Base-by-base conservation (phyloP, 371 early-diverging fungal genomes). In the Conidiobolus incongruus region DNA sequence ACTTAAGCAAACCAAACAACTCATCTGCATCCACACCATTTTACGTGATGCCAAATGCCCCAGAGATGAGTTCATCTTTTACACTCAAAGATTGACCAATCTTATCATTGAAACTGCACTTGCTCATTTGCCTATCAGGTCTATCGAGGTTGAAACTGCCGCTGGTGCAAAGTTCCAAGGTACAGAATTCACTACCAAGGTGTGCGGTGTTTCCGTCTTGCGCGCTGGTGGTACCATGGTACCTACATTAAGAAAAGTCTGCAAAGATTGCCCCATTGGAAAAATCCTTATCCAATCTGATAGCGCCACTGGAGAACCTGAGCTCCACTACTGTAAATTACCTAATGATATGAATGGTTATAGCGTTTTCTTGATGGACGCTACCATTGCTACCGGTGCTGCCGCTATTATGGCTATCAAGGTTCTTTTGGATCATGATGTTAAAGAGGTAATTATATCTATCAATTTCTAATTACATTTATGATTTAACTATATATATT, bases 331-430 rank as follows among this genome's bases (percentile, higher is more conserved):
- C 43, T 69, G 62, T 52, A 81, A 75, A 46, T 59, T 85, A 11
- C 86, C 86, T 6, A 47, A 51, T 1, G 62, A 73, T 40, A 66
- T 82, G n/a, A 45, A 53, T 1, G 47, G 66, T 28, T 61, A 65
- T 47, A 58, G 61, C 49, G 75, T 79, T 7, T 49, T 83, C 28
- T 56, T 83, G 38, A 74, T 75, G 63, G 85, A 84, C 55, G 75
- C 83, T 2, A 74, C 75, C 28, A 62, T 84, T 17, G 81, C 77
- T 1, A 77, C 83, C 10, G 92, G 93, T 21, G 93, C 88, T 8
- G 82, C 84, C 10, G 89, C 82, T 2, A 46, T 88, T 54, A 89
- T 89, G 90, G 90, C 93, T 4, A 76, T 92, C 26, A 75, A 86
- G 20, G 84, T 89, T 19, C 55, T 89, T 44, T 51, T 82, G 10